Base-by-base conservation (phyloP, 768 basidiomycete genomes). In the Cubamyces lactineus region DNA sequence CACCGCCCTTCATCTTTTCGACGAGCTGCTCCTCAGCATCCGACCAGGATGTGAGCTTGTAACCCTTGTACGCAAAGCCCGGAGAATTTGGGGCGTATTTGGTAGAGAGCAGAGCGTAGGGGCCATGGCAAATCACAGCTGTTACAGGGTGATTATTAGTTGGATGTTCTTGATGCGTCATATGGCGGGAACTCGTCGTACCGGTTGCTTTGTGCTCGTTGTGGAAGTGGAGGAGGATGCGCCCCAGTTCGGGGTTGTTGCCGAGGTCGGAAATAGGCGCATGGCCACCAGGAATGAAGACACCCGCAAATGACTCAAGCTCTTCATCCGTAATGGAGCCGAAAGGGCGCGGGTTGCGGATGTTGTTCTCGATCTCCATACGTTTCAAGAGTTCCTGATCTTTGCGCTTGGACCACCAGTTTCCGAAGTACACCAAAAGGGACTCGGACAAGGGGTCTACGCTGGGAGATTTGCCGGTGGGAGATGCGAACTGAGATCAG, bases 211-310 rank as follows among this genome's bases (percentile, higher is more conserved):
- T 73, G 21, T 51, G 45, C 17, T 30, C 30, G 42, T 69, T 63
- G 57, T 70, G 70, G 65, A 70, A 71, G 48, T 70, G 65, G 30
- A 53, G 43, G 17, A 73, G 56, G 39, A 73, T 71, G 41, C 68
- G 57, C 8, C 71, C 70, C n/a, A 73, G 67, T 9, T 70, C 72
- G 12, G 69, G 59, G 48, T 69, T 61, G 51, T 66, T 54, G 17
- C 70, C 67, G 40, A 71, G 58, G 53, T 72, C 70, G 19, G 63
- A 55, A 23, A 69, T 62, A 24, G 72, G 70, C 11, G 68, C 69
- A 48, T 71, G 70, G n/a, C 70, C 71, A 23, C 71, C 71, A 2
- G 71, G 71, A 41, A 70, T 66, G 70, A 73, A 69, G 45, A 73
- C 60, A 16, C 69, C 70, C n/a, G 53, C 47, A 48, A 68, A 70